A percentile compares a stretch with the other conserved stretches of the same genome.
phyloP scores from a whole-genome alignment of 768 basidiomycete species.

The Podaxis mareebaensis region DNA sequence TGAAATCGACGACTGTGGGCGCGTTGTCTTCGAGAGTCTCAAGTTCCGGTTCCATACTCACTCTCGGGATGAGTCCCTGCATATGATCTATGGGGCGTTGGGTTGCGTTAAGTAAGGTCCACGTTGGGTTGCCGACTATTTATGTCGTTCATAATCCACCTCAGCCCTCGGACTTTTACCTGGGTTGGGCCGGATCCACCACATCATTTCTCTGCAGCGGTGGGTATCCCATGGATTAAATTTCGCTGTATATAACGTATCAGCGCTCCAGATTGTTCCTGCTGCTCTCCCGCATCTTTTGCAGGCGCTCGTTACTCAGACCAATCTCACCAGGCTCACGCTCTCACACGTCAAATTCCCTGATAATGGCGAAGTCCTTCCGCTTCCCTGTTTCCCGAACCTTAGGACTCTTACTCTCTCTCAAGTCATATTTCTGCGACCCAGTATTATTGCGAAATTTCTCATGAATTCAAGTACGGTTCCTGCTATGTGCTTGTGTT shows the following conservation, averaged over 20 bases:
- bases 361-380: slow-evolving; percentile 13
- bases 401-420: slow-evolving; percentile 47
- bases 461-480: slow-evolving; percentile 14
- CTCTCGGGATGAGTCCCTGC: slow-evolving; percentile 21
- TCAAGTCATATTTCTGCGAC: slow-evolving; percentile 47
- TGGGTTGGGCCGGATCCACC: slow-evolving; percentile 66
- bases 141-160: neutral
- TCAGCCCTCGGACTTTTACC: slow-evolving; percentile 46
- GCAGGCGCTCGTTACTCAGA: slow-evolving; percentile 40
- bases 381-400: slow-evolving; percentile 35
- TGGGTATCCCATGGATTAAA: slow-evolving; percentile 29
- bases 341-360: slow-evolving; percentile 43
- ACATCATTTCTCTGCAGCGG: slow-evolving; percentile 64
- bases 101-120: slow-evolving; percentile 28
- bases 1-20: slow-evolving; percentile 23
- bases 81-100: slow-evolving; percentile 27
- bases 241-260: neutral
- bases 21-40: slow-evolving; percentile 26
- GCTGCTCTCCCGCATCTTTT: slow-evolving; percentile 39
- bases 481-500: neutral
- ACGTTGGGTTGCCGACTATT: neutral
- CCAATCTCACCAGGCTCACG: slow-evolving; percentile 43
- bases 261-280: slow-evolving; percentile 40
- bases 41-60: slow-evolving; percentile 29
- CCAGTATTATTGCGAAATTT: slow-evolving; percentile 38